Conservation (phyloP, 495 filamentous ascomycete species). For the Schizothecium vesticola region DNA sequence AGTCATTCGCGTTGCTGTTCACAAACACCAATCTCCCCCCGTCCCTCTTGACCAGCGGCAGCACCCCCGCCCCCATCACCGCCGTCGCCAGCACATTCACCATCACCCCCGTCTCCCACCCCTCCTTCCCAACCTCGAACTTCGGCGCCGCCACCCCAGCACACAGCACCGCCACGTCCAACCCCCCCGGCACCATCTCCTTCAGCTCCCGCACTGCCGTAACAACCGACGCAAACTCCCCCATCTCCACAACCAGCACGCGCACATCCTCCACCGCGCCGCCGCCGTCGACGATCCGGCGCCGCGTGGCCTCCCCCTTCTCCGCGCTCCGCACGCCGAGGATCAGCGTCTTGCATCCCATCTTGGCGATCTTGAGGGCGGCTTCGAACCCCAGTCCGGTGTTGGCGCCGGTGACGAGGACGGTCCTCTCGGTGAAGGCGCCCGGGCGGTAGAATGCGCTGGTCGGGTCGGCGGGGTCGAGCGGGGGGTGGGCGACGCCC, state of each 20-base stretch:
- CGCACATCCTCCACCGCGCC: slow-evolving; percentile 37
- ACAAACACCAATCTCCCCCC: slow-evolving; percentile 19
- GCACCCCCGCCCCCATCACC: slow-evolving; percentile 49
- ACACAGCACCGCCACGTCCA: slow-evolving; percentile 44
- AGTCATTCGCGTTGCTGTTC: slow-evolving; percentile 14
- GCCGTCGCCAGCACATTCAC: slow-evolving; percentile 57
- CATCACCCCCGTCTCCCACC: slow-evolving; percentile 52
- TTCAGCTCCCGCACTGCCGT: slow-evolving; percentile 18
- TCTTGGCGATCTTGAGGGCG: slow-evolving; percentile 34
- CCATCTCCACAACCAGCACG: slow-evolving; percentile 48
- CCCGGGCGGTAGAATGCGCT: background rate
- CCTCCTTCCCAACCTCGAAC: slow-evolving; percentile 30
- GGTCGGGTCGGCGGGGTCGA: background rate
- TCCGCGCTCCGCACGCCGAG: slow-evolving; percentile 36
- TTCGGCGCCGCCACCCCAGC: slow-evolving; percentile 28
- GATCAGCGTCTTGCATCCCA: slow-evolving; percentile 4
- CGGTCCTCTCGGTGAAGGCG: slow-evolving; percentile 28
- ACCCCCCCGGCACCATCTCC: slow-evolving; percentile 12
- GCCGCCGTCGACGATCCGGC: slow-evolving; percentile 31
- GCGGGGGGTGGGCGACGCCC: slow-evolving; percentile 3
- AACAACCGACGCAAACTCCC: slow-evolving; percentile 20
- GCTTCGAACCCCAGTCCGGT: slow-evolving; percentile 51
- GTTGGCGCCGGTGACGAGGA: slow-evolving; percentile 52
- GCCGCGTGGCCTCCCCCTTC: slow-evolving; percentile 40
- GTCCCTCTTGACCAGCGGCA: slow-evolving; percentile 37